Percentiles rank a stretch among this genome's conserved stretches.
Conservation (phyloP, 768 basidiomycete species). For the Neoboletus magnificus region DNA sequence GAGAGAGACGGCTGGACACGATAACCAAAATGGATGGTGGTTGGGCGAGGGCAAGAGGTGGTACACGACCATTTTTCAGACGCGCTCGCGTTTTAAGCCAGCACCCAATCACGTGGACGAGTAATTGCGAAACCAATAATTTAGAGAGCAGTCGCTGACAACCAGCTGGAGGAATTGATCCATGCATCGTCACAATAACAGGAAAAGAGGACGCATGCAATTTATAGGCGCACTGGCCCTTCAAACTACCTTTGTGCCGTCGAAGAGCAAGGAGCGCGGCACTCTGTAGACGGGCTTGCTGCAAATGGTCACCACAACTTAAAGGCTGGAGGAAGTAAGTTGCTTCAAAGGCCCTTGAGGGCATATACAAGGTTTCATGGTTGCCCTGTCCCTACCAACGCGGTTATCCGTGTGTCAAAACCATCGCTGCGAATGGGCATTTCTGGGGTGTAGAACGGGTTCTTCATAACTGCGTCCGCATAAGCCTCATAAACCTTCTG, state of each 20-base stretch:
- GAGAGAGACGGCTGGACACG: neutral
- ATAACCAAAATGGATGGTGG: neutral
- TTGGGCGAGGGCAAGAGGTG: neutral
- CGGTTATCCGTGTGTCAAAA: slow-evolving; percentile 72
- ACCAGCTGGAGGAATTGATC: neutral
- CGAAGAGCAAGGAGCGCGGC: neutral
- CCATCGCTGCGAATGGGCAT: slow-evolving; percentile 95
- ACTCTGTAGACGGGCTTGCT: neutral
- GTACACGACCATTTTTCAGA: neutral
- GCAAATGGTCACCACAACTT: neutral
- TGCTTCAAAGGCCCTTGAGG: neutral
- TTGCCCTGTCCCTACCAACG: slow-evolving; percentile 50
- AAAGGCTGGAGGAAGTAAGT: neutral
- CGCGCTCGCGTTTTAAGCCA: slow-evolving; percentile 17
- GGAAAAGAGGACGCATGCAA: neutral
- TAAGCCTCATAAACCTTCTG: slow-evolving; percentile 92
- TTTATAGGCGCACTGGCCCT: neutral
- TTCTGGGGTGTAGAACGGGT: slow-evolving; percentile 98
- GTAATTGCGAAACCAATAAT: neutral
- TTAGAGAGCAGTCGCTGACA: neutral
- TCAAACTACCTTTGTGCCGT: too few species aligned
- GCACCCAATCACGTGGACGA: slow-evolving; percentile 20
- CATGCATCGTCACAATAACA: neutral
- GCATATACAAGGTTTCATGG: slow-evolving; percentile 10
- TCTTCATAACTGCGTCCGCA: slow-evolving; percentile 96